Evolutionary conservation across 2,329 filamentous ascomycete genomes (phyloP).

Genomic region (Stemphylium lycopersici): DNA sequence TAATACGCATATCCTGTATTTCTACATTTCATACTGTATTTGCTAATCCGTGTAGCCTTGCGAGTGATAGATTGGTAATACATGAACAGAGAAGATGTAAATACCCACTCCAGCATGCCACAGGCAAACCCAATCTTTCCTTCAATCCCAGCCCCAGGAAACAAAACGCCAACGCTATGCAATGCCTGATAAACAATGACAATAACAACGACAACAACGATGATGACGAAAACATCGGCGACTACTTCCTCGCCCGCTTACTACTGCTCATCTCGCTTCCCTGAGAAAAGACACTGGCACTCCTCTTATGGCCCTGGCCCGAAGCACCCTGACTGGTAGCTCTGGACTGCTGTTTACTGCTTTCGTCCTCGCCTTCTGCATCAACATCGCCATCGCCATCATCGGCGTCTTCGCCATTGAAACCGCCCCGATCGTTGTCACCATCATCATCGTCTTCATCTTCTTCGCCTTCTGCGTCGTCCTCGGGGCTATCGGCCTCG

Average conservation of each 20-base stretch:
- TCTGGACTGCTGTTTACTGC: slow-evolving; percentile 35
- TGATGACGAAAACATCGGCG: background rate
- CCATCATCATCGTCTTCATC: slow-evolving; percentile 27
- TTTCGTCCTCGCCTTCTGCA: slow-evolving; percentile 45
- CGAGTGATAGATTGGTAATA: background rate
- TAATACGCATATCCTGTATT: background rate
- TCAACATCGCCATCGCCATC: slow-evolving; percentile 29
- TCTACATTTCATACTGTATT: background rate
- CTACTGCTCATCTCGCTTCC: slow-evolving; percentile 38
- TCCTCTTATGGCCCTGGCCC: slow-evolving; percentile 68
- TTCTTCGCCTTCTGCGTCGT: slow-evolving; percentile 30
- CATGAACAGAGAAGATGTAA: too few relatives aligned
- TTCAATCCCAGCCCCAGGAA: background rate
- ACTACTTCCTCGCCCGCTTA: slow-evolving; percentile 43
- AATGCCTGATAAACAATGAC: background rate
- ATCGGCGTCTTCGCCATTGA: slow-evolving; percentile 43
- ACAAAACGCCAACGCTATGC: slow-evolving; percentile 29
- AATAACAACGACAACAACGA: background rate
- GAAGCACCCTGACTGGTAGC: slow-evolving; percentile 31
- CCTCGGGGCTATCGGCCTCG: slow-evolving; percentile 16
- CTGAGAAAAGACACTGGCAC: slow-evolving; percentile 78
- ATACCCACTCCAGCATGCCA: too few relatives aligned
- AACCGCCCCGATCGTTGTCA: slow-evolving; percentile 20
- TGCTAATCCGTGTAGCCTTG: background rate
- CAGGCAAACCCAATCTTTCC: background rate